Base-by-base conservation (phyloP, 805 yeast species). In the Monosporozyma siamensis region DNA sequence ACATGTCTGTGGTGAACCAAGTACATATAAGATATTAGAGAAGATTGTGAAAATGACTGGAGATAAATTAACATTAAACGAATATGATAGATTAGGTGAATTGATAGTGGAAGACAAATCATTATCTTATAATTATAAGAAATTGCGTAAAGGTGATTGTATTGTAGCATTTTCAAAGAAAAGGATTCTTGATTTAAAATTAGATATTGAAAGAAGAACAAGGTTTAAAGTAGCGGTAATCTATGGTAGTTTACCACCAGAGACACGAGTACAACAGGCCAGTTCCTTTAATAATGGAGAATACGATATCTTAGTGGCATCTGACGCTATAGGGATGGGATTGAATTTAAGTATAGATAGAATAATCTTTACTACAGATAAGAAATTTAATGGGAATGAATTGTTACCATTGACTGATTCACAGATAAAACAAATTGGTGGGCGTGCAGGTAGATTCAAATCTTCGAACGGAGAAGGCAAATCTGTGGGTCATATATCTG, bases 321-420 rank as follows among this genome's bases (percentile, higher is more conserved):
- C 95, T 2, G 97, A 92, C 66, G 98, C 98, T 0, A 79, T 92
- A 48, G 98, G 98, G 2, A 90, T 92, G 97, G 98, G 98, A 0
- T 69, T 92, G 42, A 92, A 92, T 56, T 68, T 92, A 54, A 80
- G 84, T 21, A 89, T 92, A 49, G 77, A 79, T 45, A 67, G 97
- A 46, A 74, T 92, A 4, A 72, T 92, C 1, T 89, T 92, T 56
- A 75, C 82, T 14, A 71, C 80, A 0, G 66, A 74, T 22, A 58
- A 59, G 39, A 92, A 92, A 61, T 89, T 74, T 52, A 76, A 87
- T 56, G 97, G 97, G 5, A 56, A 53, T 11, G 63, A 59, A 12
- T 63, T 68, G 45, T 62, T 61, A 7, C 58, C 58, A 1, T 59
- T 92, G 24, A 67, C 82, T 0, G 63, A 72, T 4, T 82, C 95